Evolutionary conservation across 2,329 filamentous ascomycete genomes (phyloP).

Genomic region (Trichoderma lentiforme): DNA sequence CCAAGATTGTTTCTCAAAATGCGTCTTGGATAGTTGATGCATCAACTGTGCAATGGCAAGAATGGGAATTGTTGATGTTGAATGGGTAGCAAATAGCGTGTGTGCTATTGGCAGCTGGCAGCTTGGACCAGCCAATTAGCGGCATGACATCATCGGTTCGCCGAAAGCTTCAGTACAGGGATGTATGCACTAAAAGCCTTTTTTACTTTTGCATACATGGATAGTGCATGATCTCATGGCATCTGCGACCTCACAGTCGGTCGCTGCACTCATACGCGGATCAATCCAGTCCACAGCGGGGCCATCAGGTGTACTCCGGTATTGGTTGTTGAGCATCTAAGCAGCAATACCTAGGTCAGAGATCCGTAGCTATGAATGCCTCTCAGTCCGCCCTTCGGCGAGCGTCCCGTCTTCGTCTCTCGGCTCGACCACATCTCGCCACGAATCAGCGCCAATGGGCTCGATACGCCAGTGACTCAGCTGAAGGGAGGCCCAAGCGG

Average conservation of each 20-base stretch:
- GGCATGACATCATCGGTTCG: constrained; percentile 12
- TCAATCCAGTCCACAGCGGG: background rate
- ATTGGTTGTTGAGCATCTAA: background rate
- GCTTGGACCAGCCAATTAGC: constrained; percentile 21
- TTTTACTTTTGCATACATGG: background rate
- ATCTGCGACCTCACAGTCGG: background rate
- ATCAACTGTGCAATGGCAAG: background rate
- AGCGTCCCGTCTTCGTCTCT: constrained; percentile 26
- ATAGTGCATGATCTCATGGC: constrained; percentile 17
- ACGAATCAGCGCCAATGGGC: constrained; percentile 30
- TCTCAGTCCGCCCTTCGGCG: constrained; percentile 30
- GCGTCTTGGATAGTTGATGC: background rate
- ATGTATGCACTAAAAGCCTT: constrained; percentile 4
- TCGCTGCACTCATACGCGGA: constrained; percentile 2
- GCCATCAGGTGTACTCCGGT: background rate
- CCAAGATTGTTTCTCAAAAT: background rate
- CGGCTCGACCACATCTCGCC: constrained; percentile 23
- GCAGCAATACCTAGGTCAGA: background rate
- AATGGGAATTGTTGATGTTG: background rate
- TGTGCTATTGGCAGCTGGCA: constrained; percentile 28
- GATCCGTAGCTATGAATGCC: constrained; percentile 30
- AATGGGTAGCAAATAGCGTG: constrained; percentile 11
- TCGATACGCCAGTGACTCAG: constrained; percentile 28
- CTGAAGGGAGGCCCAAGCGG: constrained; percentile 22
- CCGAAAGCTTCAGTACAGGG: constrained; percentile 12